Percentiles rank a stretch among this genome's conserved stretches.
phyloP scores from a whole-genome alignment of 495 filamentous ascomycete genomes.

The Viridothelium virens region DNA sequence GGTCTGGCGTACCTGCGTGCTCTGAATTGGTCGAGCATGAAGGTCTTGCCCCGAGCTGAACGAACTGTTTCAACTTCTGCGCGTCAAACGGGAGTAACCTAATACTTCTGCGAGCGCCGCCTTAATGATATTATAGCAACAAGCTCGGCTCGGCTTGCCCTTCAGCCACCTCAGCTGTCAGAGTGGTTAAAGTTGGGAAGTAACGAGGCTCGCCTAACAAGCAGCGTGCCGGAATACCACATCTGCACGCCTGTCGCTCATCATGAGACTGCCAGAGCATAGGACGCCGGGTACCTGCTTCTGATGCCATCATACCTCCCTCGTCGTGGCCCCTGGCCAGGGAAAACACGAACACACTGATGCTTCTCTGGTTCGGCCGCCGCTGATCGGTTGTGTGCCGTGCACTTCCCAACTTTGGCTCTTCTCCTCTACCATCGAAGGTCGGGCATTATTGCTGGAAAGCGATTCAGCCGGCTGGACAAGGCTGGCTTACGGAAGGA shows the following conservation, averaged over 20 bases:
- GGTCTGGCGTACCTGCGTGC: conserved; percentile 10
- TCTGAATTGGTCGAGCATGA: not conserved
- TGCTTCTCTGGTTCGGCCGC: not conserved
- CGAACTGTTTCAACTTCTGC: conserved; percentile 7
- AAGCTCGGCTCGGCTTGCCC: not conserved
- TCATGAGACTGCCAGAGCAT: not conserved
- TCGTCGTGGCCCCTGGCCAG: too few relatives aligned
- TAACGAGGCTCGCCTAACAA: not conserved
- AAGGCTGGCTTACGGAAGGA: not conserved
- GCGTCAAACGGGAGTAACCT: conserved; percentile 7
- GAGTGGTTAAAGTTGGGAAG: not conserved
- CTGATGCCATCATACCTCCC: too few relatives aligned
- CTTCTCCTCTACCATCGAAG: too few relatives aligned
- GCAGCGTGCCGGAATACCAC: not conserved
- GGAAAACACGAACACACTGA: too few relatives aligned
- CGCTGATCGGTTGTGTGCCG: not conserved
- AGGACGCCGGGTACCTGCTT: conserved; percentile 6
- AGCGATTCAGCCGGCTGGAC: too few relatives aligned
- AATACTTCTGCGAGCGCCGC: not conserved
- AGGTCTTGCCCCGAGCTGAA: not conserved
- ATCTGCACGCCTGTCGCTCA: not conserved
- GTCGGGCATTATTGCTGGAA: too few relatives aligned
- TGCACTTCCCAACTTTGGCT: too few relatives aligned
- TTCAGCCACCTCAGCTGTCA: not conserved
- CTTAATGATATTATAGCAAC: not conserved